These are phyloP conservation scores for Macrophomina pseudophaseolina DNA, from an alignment of 2,329 filamentous ascomycete species.

Conservation along the genomic window DNA sequence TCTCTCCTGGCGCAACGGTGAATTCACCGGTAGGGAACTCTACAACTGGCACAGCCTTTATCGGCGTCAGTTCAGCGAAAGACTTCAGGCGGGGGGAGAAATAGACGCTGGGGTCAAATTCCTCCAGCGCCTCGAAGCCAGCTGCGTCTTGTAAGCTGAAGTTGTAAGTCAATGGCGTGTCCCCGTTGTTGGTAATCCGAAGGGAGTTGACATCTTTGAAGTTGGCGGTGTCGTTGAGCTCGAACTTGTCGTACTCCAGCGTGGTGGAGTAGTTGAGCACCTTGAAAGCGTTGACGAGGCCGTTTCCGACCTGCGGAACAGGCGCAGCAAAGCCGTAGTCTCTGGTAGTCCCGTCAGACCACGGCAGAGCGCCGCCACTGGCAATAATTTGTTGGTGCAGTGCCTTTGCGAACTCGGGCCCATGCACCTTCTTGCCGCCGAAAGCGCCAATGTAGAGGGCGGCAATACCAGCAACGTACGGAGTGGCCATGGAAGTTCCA, in stretches of 20 bases:
- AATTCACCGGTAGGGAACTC: slow-evolving; percentile 32
- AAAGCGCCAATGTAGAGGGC: slow-evolving; percentile 38
- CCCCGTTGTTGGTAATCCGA: slow-evolving; percentile 61
- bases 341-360: slow-evolving; percentile 28
- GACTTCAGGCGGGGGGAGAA: slow-evolving; percentile 31
- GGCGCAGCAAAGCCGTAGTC: slow-evolving; percentile 43
- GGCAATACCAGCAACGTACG: slow-evolving; percentile 58
- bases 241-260: slow-evolving; percentile 62
- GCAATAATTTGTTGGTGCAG: slow-evolving; percentile 37
- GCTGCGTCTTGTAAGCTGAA: slow-evolving; percentile 57
- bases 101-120: slow-evolving; percentile 30
- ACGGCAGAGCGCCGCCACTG: slow-evolving; percentile 36
- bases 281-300: slow-evolving; percentile 65
- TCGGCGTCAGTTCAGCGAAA: slow-evolving; percentile 16
- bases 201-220: slow-evolving; percentile 58
- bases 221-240: slow-evolving; percentile 69
- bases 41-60: slow-evolving; percentile 28
- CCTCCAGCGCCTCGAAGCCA: slow-evolving; percentile 59
- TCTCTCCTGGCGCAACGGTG: slow-evolving; percentile 27
- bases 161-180: slow-evolving; percentile 56
- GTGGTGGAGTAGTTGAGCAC: slow-evolving; percentile 61
- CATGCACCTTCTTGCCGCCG: slow-evolving; percentile 33
- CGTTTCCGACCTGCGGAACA: slow-evolving; percentile 65
- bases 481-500: slow-evolving; percentile 66
- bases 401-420: slow-evolving; percentile 35